Evolutionary conservation across 1,284 basidiomycete genomes (phyloP).

Genomic region (Heimioporus punctisporus): DNA sequence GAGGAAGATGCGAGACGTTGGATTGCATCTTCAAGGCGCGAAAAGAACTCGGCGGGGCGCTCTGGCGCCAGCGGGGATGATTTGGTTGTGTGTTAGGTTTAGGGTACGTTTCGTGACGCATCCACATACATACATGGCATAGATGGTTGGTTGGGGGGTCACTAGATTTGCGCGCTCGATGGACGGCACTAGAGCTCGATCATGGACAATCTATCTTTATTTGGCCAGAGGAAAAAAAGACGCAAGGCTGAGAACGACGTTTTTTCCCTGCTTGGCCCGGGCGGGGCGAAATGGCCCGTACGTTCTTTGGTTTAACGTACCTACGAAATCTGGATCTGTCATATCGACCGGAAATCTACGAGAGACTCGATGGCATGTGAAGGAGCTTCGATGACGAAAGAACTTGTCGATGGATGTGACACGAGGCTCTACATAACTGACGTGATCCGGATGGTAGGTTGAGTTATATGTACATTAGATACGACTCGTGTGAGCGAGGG

Average conservation of each 20-base stretch:
- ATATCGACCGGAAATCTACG: slow-evolving; percentile 25
- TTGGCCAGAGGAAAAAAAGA: slow-evolving; percentile 2
- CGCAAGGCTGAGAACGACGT: no score
- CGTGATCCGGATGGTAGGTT: slow-evolving; percentile 19
- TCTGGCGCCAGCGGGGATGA: not conserved
- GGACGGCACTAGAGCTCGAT: slow-evolving; percentile 1
- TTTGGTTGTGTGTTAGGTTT: not conserved
- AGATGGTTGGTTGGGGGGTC: not conserved
- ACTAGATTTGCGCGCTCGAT: slow-evolving; percentile 19
- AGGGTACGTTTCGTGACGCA: not conserved
- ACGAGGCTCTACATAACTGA: slow-evolving; percentile 19
- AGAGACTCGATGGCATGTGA: slow-evolving; percentile 12
- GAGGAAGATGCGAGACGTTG: not conserved
- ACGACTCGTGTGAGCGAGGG: slow-evolving; percentile 18
- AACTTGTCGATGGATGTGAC: slow-evolving; percentile 14
- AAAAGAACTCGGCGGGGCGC: not conserved
- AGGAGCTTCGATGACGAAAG: slow-evolving; percentile 8
- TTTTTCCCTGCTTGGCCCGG: no score
- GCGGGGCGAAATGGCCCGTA: no score
- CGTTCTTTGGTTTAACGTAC: slow-evolving; percentile 6
- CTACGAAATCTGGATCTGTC: not conserved
- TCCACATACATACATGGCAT: no score
- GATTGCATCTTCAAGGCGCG: slow-evolving; percentile 1
- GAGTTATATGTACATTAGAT: slow-evolving; percentile 7
- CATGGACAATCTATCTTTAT: slow-evolving; percentile 17